A percentile compares a stretch with the other conserved stretches of the same genome.
phyloP scores from a whole-genome alignment of 192 early-diverging fungal species.

The Coemansia furcata region DNA sequence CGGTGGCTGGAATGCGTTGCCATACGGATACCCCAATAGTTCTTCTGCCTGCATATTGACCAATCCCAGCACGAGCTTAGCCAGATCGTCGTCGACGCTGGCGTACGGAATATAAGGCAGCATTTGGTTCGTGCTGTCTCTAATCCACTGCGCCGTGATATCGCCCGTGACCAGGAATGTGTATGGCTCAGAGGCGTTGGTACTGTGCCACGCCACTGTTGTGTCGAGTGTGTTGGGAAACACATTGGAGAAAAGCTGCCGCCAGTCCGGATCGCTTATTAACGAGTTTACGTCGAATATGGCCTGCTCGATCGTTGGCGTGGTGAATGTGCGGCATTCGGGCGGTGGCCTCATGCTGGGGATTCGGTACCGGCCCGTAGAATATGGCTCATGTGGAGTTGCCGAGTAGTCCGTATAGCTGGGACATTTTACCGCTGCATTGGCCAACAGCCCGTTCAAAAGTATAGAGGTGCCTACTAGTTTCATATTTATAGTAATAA shows the following conservation, averaged over 20 bases:
- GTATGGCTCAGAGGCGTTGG: constrained; percentile 36
- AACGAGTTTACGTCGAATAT: constrained; percentile 25
- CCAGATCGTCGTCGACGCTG: constrained; percentile 30
- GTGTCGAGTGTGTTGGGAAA: constrained; percentile 73
- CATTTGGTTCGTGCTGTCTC: constrained; percentile 71
- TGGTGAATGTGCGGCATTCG: constrained; percentile 54
- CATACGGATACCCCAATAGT: constrained; percentile 48
- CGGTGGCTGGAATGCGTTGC: constrained; percentile 67
- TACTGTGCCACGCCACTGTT: constrained; percentile 58
- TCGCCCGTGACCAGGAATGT: constrained; percentile 73
- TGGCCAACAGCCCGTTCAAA: not conserved
- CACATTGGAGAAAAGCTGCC: constrained; percentile 58
- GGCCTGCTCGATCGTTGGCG: constrained; percentile 48
- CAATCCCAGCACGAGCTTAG: constrained; percentile 55
- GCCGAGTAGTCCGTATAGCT: constrained; percentile 42
- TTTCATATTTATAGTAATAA: not conserved
- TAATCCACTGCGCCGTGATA: constrained; percentile 70
- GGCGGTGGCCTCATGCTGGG: constrained; percentile 48
- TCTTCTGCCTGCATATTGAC: constrained; percentile 59
- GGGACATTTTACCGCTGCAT: constrained; percentile 18
- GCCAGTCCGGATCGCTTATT: constrained; percentile 56
- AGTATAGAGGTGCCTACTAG: not conserved
- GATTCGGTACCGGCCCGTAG: constrained; percentile 20
- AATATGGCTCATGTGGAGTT: constrained; percentile 18
- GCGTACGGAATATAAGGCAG: constrained; percentile 56